Evolutionary conservation across 257 asterid genomes (phyloP).

Genomic region (Solanum clarkiae): DNA sequence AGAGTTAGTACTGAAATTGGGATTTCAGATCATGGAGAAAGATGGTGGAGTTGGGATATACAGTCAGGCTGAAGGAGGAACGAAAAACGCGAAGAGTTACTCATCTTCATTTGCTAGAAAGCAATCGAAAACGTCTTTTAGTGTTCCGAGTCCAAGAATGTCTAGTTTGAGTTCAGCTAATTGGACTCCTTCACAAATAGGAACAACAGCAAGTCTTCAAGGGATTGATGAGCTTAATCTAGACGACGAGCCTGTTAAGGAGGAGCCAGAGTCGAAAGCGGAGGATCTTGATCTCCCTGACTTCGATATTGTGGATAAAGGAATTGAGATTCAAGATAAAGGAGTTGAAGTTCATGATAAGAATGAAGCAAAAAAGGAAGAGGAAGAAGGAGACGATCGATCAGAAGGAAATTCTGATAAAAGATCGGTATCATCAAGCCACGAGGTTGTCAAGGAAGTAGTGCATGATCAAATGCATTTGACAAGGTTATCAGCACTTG

Average conservation of each 20-base stretch:
- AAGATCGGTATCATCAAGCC: slow-evolving; percentile 34
- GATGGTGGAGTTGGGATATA: slow-evolving; percentile 87
- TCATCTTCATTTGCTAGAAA: slow-evolving; percentile 42
- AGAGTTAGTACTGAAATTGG: slow-evolving; percentile 64
- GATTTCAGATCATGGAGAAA: slow-evolving; percentile 96
- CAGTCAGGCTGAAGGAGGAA: slow-evolving; percentile 45
- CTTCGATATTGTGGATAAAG: slow-evolving; percentile 81
- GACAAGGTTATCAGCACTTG: slow-evolving; percentile 59
- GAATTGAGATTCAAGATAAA: slow-evolving; percentile 69
- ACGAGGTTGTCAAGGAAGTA: slow-evolving; percentile 72
- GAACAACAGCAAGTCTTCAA: slow-evolving; percentile 21
- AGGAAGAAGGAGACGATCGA: slow-evolving; percentile 13
- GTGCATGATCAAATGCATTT: slow-evolving; percentile 54
- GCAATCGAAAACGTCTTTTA: slow-evolving; percentile 70
- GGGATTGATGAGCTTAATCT: slow-evolving; percentile 78
- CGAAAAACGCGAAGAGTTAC: slow-evolving; percentile 4
- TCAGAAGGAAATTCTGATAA: slow-evolving; percentile 47
- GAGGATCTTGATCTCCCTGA: slow-evolving; percentile 63
- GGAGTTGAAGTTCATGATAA: slow-evolving; percentile 59
- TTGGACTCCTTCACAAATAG: slow-evolving; percentile 53
- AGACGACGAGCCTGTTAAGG: slow-evolving; percentile 23
- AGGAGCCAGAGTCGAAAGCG: slow-evolving; percentile 21
- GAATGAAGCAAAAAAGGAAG: slow-evolving; percentile 22
- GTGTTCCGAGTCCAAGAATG: slow-evolving; percentile 66
- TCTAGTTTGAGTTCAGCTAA: slow-evolving; percentile 32